These are phyloP conservation scores for Trifolium pratense DNA, from an alignment of 306 rosid genomes.

Conservation along the genomic window DNA sequence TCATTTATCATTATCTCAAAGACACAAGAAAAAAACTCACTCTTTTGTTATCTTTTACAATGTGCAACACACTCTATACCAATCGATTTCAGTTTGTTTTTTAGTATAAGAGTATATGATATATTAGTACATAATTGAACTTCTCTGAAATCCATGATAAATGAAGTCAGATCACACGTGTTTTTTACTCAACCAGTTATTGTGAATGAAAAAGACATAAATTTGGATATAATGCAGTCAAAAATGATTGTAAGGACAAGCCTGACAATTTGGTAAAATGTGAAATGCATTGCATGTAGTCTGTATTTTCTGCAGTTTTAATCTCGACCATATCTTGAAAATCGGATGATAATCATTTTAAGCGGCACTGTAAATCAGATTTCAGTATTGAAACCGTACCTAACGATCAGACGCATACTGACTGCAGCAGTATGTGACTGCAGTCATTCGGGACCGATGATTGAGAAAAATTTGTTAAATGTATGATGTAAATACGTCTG, in stretches of 20 bases:
- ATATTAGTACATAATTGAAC: conserved; percentile 29
- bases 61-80: conserved; percentile 38
- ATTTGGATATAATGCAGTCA: conserved; percentile 6
- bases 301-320: background rate
- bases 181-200: conserved; percentile 45
- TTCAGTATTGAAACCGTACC: background rate
- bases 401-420: background rate
- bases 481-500: background rate
- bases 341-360: background rate
- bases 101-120: conserved; percentile 36
- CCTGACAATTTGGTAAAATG: background rate
- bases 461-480: background rate
- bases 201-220: conserved; percentile 29
- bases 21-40: conserved; percentile 24
- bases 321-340: background rate
- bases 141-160: conserved; percentile 50
- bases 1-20: conserved; percentile 32
- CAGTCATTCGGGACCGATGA: background rate
- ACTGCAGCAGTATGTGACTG: too few species aligned
- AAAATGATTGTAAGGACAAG: conserved; percentile 8
- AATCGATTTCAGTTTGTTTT: conserved; percentile 46
- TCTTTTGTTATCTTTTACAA: background rate
- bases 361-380: background rate
- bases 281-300: background rate
- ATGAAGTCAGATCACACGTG: conserved; percentile 60